A percentile compares a stretch with the other conserved stretches of the same genome.
Evolutionary conservation across 1,284 basidiomycete genomes (phyloP).

Genomic region (Heterobasidion irregulare): DNA sequence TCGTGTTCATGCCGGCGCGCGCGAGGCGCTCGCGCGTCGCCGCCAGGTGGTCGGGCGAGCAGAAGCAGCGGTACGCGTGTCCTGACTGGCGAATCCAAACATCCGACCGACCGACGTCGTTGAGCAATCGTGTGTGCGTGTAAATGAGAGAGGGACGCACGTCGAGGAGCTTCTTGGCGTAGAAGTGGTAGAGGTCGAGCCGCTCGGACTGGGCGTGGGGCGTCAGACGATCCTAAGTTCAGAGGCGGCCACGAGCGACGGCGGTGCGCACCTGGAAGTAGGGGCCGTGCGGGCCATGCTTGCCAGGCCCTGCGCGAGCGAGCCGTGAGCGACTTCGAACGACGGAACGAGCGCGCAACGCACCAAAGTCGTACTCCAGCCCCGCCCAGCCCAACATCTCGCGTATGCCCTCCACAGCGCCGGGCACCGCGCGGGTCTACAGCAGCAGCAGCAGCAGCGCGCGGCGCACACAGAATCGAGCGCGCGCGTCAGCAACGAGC

Average conservation of each 20-base stretch:
- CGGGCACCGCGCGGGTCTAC: constrained; percentile 74
- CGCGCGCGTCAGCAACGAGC: neutral
- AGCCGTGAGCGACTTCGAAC: neutral
- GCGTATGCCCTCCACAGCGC: constrained; percentile 77
- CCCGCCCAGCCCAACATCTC: constrained; percentile 88
- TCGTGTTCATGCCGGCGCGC: constrained; percentile 61
- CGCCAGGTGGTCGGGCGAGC: constrained; percentile 61
- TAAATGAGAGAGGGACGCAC: constrained; percentile 30
- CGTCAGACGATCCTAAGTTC: neutral
- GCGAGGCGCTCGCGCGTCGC: constrained; percentile 63
- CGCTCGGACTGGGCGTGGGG: constrained; percentile 67
- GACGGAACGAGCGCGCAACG: constrained; percentile 8
- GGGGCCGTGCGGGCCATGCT: constrained; percentile 63
- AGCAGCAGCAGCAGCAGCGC: neutral
- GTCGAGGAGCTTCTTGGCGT: constrained; percentile 70
- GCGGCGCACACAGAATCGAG: no score
- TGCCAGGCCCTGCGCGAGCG: constrained; percentile 57
- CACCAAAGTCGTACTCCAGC: constrained; percentile 86
- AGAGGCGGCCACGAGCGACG: neutral
- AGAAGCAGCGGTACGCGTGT: constrained; percentile 94
- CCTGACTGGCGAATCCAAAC: constrained; percentile 47
- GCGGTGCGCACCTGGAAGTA: constrained; percentile 64
- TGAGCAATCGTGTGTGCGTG: neutral
- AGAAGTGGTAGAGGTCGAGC: constrained; percentile 72
- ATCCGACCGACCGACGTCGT: neutral